Evolutionary conservation across 495 filamentous ascomycete genomes (phyloP).

Genomic region (Hypoxylon fuscum): DNA sequence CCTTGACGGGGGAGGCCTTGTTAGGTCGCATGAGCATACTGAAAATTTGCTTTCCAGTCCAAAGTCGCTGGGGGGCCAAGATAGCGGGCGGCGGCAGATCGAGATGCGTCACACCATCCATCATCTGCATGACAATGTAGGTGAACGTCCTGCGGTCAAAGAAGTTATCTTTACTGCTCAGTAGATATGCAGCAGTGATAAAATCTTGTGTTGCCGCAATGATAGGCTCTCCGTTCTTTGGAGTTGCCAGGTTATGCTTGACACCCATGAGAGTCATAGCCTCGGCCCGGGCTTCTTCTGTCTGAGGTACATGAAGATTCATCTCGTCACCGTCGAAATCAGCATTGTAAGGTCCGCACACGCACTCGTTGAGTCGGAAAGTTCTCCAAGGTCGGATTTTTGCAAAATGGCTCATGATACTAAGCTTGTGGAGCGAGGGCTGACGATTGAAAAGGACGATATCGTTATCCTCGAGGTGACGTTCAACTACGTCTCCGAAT

Average conservation of each 20-base stretch:
- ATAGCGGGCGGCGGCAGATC: constrained; percentile 88
- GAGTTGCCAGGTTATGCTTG: constrained; percentile 93
- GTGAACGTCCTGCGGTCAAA: constrained; percentile 86
- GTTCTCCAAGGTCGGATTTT: constrained; percentile 96
- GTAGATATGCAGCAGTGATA: constrained; percentile 90
- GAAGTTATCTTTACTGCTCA: constrained; percentile 93
- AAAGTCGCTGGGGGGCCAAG: constrained; percentile 84
- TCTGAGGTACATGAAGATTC: constrained; percentile 98
- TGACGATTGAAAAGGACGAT: constrained; percentile 98
- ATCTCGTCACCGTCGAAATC: constrained; percentile 99
- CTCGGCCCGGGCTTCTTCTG: constrained; percentile 94
- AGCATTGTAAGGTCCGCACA: constrained; percentile 97
- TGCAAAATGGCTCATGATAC: constrained; percentile 92
- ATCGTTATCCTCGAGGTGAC: constrained; percentile 94
- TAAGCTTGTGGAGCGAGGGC: constrained; percentile 96
- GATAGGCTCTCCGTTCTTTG: constrained; percentile 97
- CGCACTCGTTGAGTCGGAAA: constrained; percentile 97
- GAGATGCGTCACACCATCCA: constrained; percentile 78
- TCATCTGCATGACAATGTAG: constrained; percentile 93
- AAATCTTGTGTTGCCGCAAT: constrained; percentile 99
- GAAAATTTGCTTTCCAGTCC: constrained; percentile 98
- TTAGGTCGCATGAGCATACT: constrained; percentile 95
- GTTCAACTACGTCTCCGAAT: constrained; percentile 88
- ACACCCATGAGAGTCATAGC: constrained; percentile 98
- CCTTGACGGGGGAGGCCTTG: constrained; percentile 75